Conservation (phyloP, 2,329 filamentous ascomycete genomes). For the Penicillium sp. region DNA sequence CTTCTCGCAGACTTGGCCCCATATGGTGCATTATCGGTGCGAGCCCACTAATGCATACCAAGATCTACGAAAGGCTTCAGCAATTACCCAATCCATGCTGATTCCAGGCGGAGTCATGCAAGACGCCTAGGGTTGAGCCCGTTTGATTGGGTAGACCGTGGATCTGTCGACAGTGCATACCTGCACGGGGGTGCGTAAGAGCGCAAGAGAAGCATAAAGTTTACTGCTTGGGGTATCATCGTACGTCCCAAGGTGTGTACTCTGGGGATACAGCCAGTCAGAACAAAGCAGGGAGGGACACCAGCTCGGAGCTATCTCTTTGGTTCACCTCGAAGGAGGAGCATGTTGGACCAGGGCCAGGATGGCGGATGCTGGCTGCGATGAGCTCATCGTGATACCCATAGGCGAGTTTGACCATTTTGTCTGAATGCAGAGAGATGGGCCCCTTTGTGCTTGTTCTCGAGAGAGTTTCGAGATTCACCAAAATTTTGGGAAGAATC, state of each 20-base stretch:
- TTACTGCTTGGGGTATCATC: slow-evolving; percentile 24
- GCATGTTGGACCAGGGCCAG: background rate
- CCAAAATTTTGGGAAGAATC: background rate
- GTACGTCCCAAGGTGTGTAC: slow-evolving; percentile 1
- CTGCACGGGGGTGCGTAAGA: background rate
- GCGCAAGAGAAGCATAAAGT: slow-evolving; percentile 20
- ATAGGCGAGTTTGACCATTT: background rate
- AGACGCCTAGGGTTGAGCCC: background rate
- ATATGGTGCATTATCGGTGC: background rate
- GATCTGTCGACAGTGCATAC: background rate
- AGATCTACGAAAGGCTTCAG: background rate
- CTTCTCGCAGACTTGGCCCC: background rate
- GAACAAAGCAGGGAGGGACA: background rate
- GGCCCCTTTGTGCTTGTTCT: background rate
- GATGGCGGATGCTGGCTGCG: background rate
- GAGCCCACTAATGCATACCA: background rate
- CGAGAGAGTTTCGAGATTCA: background rate
- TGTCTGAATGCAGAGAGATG: background rate
- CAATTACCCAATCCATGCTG: background rate
- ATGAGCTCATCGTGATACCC: background rate
- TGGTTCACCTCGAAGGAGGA: background rate
- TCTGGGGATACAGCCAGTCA: slow-evolving; percentile 6
- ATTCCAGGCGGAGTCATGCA: slow-evolving; percentile 14
- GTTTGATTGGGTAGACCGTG: slow-evolving; percentile 3
- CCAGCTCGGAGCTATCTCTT: background rate